Evolutionary conservation across 2,329 filamentous ascomycete genomes (phyloP), one percentile per base, ranked within the genome.

Genomic region (Verruconis gallopava): DNA sequence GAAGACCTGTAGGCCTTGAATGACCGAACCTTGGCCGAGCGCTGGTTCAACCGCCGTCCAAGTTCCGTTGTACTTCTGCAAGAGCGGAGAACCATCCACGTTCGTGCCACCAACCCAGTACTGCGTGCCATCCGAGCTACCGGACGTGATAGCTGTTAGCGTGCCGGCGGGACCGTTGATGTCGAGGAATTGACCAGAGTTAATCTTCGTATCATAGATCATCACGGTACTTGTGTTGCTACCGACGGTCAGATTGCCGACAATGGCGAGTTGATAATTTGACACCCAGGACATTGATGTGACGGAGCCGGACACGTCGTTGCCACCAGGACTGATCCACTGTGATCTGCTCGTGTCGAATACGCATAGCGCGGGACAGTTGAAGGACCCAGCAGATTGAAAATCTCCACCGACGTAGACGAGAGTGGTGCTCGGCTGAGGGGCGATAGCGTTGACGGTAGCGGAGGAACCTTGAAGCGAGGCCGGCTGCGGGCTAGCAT

Each of bases 361-460:
- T 45, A 81, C 67, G 61, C 91, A 98, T 18, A 98, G 73, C 37
- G 76, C 79, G 3, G 81, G 77, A 56, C 91, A 98, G 33, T 75
- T 78, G 21, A 96, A 71, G 3, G 81, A 79, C 20, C 91, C 91
- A 14, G 86, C 91, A 21, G 73, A 75, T n/a, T 75, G 68, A 55
- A 96, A 98, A 6, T 73, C 76, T 21, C 91, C 91, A 28, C 81
- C 89, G 21, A 98, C 81, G 54, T 82, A 98, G 11, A 98, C 69
- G 39, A 91, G 77, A 1, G 71, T 68, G 14, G 77, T 77, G 42
- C 72, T 73, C 0, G 84, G 82, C 43, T 79, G 80, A 5, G 79
- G 69, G 9, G 76, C 73, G 50, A 98, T 85, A 20, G 82, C 68
- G 44, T 85, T 81, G 33, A 96, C 86, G 2, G 76, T 74, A 19